phyloP scores from a whole-genome alignment of 257 asterid genomes.

The Nicotiana undulata region DNA sequence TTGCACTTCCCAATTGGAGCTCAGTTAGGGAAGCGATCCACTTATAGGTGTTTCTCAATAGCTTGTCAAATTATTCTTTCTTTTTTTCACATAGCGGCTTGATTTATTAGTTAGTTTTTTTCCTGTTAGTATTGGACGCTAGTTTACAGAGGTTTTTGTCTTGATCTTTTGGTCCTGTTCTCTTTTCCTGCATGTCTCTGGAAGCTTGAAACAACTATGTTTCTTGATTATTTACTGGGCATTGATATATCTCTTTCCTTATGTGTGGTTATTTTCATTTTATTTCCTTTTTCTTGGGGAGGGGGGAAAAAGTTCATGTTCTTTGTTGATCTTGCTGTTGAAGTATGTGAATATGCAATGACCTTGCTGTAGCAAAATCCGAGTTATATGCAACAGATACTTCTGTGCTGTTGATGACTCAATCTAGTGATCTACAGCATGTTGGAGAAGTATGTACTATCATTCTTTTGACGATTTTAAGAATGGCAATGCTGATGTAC shows the following conservation, averaged over 20 bases:
- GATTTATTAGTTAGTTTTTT: neutral
- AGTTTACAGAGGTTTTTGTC: neutral
- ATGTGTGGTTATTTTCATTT: neutral
- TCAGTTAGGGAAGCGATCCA: conserved; percentile 6
- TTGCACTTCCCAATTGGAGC: neutral
- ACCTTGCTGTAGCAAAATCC: neutral
- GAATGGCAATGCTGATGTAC: neutral
- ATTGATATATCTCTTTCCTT: neutral
- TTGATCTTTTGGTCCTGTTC: neutral
- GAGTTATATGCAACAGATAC: neutral
- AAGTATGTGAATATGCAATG: neutral
- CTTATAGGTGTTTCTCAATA: neutral
- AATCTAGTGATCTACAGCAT: neutral
- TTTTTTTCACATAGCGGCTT: neutral
- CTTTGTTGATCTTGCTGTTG: neutral
- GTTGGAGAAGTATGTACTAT: conserved; percentile 1
- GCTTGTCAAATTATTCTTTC: neutral
- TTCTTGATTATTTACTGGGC: neutral
- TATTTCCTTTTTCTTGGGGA: neutral
- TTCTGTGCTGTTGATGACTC: neutral
- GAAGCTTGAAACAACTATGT: neutral
- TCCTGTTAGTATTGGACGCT: neutral
- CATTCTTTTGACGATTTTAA: conserved; percentile 3
- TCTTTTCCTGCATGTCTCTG: neutral
- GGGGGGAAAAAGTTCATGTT: neutral